Evolutionary conservation across 495 filamentous ascomycete genomes (phyloP), one percentile per base, ranked within the genome.

Genomic region (Neurospora sp.): DNA sequence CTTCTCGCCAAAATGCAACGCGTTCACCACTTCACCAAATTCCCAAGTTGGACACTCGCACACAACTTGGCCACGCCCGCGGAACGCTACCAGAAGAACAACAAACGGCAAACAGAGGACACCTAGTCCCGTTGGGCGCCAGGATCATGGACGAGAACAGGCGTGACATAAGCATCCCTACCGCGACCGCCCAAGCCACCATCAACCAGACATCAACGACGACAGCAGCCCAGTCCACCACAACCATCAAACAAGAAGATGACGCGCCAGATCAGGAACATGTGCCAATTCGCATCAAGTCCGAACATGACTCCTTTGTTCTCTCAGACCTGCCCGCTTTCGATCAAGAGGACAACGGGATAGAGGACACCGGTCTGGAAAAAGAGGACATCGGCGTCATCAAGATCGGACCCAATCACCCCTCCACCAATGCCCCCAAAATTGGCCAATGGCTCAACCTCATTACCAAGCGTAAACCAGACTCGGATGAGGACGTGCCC

Each of bases 341-440:
- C 42, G 2, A 0, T 9, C 42, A 3, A 44, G 18, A n/a, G 42
- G 18, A 39, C 4, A 3, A 27, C 35, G 70, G 20, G 2, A 54
- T 54, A 10, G 46, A 54, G 20, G 20, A 11, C 39, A 35, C 4
- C 35, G 35, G 4, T 39, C 16, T 14, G 44, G 9, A 41, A 44
- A 40, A 72, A 74, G 11, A 73, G 75, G n/a, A 74, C 27, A 31
- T n/a, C n/a, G n/a, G n/a, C 27, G 27, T 31, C 27, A 31, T 31
- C 27, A 31, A 31, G 27, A 1, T 31, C 27, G 27, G 27, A 31
- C 27, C 27, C 27, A 1, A 31, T 31, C 2, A 31, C 27, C 27
- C n/a, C n/a, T n/a, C 27, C 27, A 31, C 31, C 31, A 35, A 35
- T 35, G 31, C 31, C 31, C 31, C 31, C 31, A 35, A 35, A 35